Percentiles rank a stretch among this genome's conserved stretches.
Evolutionary conservation across 139 green algal genomes (phyloP).

Genomic region (Diplosphaera chodatii): DNA sequence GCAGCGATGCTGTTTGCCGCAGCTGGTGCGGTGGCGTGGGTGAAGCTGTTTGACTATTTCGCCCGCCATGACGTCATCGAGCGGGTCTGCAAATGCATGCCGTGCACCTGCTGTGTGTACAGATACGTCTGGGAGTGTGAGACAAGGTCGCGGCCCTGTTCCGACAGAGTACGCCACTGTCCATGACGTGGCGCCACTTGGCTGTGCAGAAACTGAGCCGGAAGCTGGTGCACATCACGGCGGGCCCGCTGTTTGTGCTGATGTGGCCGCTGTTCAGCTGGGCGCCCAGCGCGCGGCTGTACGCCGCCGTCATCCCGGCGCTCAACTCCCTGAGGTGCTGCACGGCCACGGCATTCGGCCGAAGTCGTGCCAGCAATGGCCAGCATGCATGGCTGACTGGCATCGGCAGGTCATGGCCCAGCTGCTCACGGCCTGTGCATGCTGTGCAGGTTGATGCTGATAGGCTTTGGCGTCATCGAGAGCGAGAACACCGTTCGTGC

Average conservation of each 20-base stretch:
- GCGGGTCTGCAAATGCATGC: conserved; percentile 34
- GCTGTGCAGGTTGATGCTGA: conserved; percentile 37
- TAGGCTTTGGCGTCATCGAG: conserved; percentile 55
- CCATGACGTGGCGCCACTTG: no score
- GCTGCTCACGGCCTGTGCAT: not conserved
- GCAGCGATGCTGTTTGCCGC: conserved; percentile 6
- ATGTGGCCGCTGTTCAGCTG: conserved; percentile 88
- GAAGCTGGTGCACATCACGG: conserved; percentile 90
- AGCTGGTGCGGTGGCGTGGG: conserved; percentile 35
- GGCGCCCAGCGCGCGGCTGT: conserved; percentile 33
- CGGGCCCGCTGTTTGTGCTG: conserved; percentile 77
- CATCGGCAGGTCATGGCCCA: no score
- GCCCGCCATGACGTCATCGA: conserved; percentile 40
- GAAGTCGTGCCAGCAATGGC: no score
- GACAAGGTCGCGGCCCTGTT: no score
- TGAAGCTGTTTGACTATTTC: conserved; percentile 61
- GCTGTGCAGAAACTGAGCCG: conserved; percentile 71
- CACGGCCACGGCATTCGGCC: no score
- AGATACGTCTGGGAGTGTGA: no score
- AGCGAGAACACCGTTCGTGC: conserved; percentile 63
- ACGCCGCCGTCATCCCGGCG: conserved; percentile 59
- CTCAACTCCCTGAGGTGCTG: conserved; percentile 52
- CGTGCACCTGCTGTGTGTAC: no score
- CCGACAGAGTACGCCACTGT: no score
- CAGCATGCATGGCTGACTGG: no score